Conservation (phyloP, 2,329 filamentous ascomycete species). For the Amylocarpus encephaloides region DNA sequence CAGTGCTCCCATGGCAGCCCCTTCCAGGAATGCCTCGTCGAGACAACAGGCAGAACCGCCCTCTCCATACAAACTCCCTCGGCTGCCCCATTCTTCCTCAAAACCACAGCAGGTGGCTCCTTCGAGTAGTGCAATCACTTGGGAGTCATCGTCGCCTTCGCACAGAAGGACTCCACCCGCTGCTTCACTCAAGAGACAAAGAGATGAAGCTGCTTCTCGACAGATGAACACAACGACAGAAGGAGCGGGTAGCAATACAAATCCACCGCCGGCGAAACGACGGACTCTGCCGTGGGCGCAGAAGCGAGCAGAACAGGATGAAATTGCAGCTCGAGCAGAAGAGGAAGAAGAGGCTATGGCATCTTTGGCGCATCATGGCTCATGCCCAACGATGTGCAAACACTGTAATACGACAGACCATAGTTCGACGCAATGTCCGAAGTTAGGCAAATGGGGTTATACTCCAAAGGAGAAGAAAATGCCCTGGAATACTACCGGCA, state of each 20-base stretch:
- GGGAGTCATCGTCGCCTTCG: constrained; percentile 41
- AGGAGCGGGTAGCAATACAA: constrained; percentile 11
- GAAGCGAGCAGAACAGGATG: constrained; percentile 30
- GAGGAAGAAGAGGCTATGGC: constrained; percentile 16
- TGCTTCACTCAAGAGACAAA: constrained; percentile 12
- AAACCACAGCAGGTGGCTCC: constrained; percentile 5
- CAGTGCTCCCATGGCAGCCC: constrained; percentile 19
- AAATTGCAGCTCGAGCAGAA: constrained; percentile 14
- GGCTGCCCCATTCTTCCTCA: neutral
- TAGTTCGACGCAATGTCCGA: constrained; percentile 15
- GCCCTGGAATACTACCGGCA: constrained; percentile 69
- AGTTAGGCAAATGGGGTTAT: constrained; percentile 11
- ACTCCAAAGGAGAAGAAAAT: constrained; percentile 34
- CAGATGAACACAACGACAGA: neutral
- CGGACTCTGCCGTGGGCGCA: constrained; percentile 29
- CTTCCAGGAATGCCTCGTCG: constrained; percentile 42
- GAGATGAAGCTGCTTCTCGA: constrained; percentile 5
- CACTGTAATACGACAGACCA: constrained; percentile 20
- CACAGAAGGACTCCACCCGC: constrained; percentile 34
- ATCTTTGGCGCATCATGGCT: constrained; percentile 6
- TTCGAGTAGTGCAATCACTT: constrained; percentile 29
- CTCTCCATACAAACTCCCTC: constrained; percentile 6
- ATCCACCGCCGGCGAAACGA: constrained; percentile 34
- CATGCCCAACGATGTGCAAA: constrained; percentile 16
- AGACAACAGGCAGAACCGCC: constrained; percentile 13